Evolutionary conservation across 1,284 basidiomycete species (phyloP), one percentile per base, ranked within the genome.

Genomic region (Peniophora sp.): DNA sequence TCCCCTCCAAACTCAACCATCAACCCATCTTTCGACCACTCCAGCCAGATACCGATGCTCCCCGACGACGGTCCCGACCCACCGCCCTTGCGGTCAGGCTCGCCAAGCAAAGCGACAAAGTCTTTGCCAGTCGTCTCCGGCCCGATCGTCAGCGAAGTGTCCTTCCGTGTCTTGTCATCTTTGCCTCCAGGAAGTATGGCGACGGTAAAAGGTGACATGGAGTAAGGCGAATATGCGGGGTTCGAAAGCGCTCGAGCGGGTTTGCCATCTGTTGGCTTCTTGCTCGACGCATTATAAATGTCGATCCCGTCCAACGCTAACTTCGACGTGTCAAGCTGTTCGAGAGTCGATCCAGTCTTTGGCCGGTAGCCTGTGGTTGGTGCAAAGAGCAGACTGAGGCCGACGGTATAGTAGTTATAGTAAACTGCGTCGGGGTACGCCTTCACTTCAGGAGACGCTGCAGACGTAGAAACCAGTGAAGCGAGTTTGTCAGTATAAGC

Each of bases 1-100:
- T 78, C 75, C 2, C 86, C 88, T 1, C 85, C 86, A 66, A 90
- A 90, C 61, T 92, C 89, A 16, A 90, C 77, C 83, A 90, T 85
- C 22, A 92, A 61, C 1, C 89, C 89, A 51, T 85, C 75, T 53
- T 70, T 74, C n/a, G 79, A 74, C 91, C 91, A 95, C 65, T 95
- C 92, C 58, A 91, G 87, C 89, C 90, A 96, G 54, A 94, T 92
- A 17, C 83, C 83, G 56, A 94, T 89, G 39, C 86, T 90, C n/a
- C 87, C 87, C 9, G 77, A 80, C 12, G 84, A 84, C 8, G 88
- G 88, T 0, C 88, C 89, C 10, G 79, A 72, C 0, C 91, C 90
- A 22, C 92, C 90, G 5, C 92, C 92, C 62, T 95, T 96, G 50
- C 88, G 76, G 58, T 78, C 78, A 6, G 92, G 92, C 66, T 95